A percentile compares a stretch with the other conserved stretches of the same genome.
Evolutionary conservation across 495 filamentous ascomycete genomes (phyloP).

Genomic region (Penicillium paxilli): DNA sequence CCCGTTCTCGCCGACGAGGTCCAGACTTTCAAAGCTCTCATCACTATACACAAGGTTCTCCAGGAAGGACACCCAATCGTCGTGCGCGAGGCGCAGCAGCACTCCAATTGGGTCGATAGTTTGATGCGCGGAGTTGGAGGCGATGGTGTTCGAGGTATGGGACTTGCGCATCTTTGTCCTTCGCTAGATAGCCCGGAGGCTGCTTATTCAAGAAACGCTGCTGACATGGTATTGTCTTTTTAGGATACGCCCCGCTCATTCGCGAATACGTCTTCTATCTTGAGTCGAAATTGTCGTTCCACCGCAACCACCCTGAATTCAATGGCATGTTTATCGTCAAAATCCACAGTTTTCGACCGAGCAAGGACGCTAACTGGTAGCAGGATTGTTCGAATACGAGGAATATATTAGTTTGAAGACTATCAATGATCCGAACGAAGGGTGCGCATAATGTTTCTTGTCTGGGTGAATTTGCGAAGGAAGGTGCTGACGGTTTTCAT

Average conservation of each 20-base stretch:
- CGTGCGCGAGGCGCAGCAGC: constrained; percentile 83
- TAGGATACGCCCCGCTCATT: constrained; percentile 89
- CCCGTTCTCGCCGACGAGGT: constrained; percentile 94
- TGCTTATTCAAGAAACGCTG: constrained; percentile 1
- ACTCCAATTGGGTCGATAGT: constrained; percentile 90
- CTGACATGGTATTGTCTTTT: constrained; percentile 13
- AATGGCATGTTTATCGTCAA: constrained; percentile 61
- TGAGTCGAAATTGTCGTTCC: constrained; percentile 88
- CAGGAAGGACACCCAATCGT: constrained; percentile 93
- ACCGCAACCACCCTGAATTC: constrained; percentile 95
- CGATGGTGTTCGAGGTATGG: constrained; percentile 76
- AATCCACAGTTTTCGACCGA: neutral
- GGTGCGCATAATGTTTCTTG: constrained; percentile 38
- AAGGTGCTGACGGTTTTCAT: constrained; percentile 19
- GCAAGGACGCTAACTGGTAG: constrained; percentile 15
- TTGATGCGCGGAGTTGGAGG: constrained; percentile 80
- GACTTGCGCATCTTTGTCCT: neutral
- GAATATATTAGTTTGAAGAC: constrained; percentile 98
- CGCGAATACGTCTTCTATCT: constrained; percentile 95
- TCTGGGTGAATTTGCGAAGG: neutral
- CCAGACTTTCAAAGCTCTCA: constrained; percentile 90
- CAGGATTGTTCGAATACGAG: constrained; percentile 92
- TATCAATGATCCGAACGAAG: constrained; percentile 98
- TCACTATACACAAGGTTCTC: constrained; percentile 92
- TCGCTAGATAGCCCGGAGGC: neutral